Base-by-base conservation (phyloP, 1,139 yeast genomes). In the Geotrichum cucujoidarum region DNA sequence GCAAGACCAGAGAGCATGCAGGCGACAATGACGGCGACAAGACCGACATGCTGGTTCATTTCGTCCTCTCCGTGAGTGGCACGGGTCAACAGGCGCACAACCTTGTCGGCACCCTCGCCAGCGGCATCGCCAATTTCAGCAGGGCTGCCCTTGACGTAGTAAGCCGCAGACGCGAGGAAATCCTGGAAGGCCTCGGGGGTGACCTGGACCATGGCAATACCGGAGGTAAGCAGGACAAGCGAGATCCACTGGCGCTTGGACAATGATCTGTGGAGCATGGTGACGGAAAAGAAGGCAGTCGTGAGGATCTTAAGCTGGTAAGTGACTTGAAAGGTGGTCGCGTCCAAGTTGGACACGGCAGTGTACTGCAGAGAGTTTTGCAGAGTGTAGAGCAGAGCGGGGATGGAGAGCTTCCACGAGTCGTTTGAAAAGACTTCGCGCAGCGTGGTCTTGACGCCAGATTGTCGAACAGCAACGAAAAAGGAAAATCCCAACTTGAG, bases 271-370 rank as follows among this genome's bases (percentile, higher is more conserved):
- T 64, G 63, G 17, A 69, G 62, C 52, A 69, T 63, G n/a, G 68
- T 60, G 40, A 70, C 73, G 0, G 72, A 67, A 52, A 69, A 69
- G 43, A 68, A 62, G n/a, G 73, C 73, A 1, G 73, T 69, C 13
- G 73, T 70, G 50, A 69, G 58, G 49, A 69, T 69, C 55, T 69
- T 69, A 49, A 69, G 65, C 58, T 69, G 73, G 56, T 69, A 69
- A 2, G 73, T 67, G 51, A 70, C 73, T 56, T 69, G 73, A 57
- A 69, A 69, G 2, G 72, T 67, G 5, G 73, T 72, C 6, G 73
- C 73, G 48, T 68, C 70, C 40, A 69, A 57, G 55, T 69, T 67
- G 11, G 72, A 67, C 11, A 70, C 73, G 7, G 73, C 73, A 4
- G 67, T 67, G 53, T 69, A 69, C 54, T 69, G 73, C 36, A 69